phyloP scores from a whole-genome alignment of 345 rosid species.

The Dipteronia sinensis region DNA sequence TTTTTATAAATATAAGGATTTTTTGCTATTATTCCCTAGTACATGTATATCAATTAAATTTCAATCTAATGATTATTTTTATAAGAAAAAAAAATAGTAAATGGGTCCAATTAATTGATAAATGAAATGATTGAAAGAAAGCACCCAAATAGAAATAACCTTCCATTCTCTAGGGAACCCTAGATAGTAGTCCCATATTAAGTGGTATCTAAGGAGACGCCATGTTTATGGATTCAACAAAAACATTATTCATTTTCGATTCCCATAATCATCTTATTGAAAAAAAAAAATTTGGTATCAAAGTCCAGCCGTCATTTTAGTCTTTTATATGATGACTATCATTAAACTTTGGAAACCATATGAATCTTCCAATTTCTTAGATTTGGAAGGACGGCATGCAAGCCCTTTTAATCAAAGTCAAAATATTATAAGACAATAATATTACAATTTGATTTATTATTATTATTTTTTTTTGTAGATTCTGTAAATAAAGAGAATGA shows the following conservation, averaged over 20 bases:
- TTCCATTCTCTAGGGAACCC: constrained; percentile 12
- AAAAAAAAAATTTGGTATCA: background rate
- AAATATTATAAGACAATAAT: background rate
- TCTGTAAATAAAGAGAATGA: too few relatives aligned
- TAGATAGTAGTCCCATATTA: background rate
- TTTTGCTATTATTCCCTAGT: background rate
- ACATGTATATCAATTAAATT: too few relatives aligned
- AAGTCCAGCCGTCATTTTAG: background rate
- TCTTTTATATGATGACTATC: constrained; percentile 7
- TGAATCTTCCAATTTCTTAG: constrained; percentile 1
- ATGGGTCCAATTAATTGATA: background rate
- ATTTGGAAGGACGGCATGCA: background rate
- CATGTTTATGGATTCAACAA: constrained; percentile 20
- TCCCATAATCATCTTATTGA: background rate
- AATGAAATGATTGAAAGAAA: background rate
- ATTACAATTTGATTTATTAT: too few relatives aligned
- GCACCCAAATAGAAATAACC: background rate
- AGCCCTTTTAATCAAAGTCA: constrained; percentile 1
- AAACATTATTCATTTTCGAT: constrained; percentile 6
- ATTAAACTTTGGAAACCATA: background rate
- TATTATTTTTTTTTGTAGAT: too few relatives aligned
- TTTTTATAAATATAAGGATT: background rate
- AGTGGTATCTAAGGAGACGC: constrained; percentile 17
- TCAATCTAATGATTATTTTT: too few relatives aligned
- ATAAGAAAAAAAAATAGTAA: background rate